phyloP scores from a whole-genome alignment of 495 filamentous ascomycete genomes.

The Neurospora tetrasperma region DNA sequence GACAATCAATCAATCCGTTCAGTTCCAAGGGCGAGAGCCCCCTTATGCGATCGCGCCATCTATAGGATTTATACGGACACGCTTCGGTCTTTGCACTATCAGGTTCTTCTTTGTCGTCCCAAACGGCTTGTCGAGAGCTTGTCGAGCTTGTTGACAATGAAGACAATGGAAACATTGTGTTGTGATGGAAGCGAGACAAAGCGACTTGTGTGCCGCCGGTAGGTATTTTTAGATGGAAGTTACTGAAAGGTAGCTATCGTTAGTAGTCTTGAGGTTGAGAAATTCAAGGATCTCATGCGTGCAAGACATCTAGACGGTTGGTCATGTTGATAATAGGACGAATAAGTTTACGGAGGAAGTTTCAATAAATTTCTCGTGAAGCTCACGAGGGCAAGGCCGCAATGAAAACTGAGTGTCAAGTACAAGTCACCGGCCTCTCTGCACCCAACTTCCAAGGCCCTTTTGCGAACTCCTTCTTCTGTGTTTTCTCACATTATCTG shows the following conservation, averaged over 20 bases:
- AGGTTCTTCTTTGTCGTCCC: neutral
- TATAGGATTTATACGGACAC: neutral
- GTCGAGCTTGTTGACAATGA: neutral
- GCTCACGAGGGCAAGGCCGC: too few species aligned
- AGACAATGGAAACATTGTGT: neutral
- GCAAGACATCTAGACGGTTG: neutral
- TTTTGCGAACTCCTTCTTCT: too few species aligned
- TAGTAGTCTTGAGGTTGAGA: neutral
- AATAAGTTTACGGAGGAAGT: too few species aligned
- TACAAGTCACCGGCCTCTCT: too few species aligned
- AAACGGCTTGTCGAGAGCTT: neutral
- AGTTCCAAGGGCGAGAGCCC: neutral
- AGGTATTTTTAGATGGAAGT: neutral
- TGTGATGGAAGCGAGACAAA: neutral
- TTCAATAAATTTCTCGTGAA: too few species aligned
- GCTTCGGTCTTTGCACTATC: neutral
- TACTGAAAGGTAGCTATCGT: neutral
- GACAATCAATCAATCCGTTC: neutral
- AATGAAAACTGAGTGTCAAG: too few species aligned
- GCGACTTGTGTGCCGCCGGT: neutral
- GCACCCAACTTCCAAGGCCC: too few species aligned
- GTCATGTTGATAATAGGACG: neutral
- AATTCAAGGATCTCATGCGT: neutral
- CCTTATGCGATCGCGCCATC: neutral
- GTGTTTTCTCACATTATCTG: too few species aligned